Evolutionary conservation across 192 early-diverging fungal genomes (phyloP), one percentile per base, ranked within the genome.

Genomic region (Backusella tuberculispora): DNA sequence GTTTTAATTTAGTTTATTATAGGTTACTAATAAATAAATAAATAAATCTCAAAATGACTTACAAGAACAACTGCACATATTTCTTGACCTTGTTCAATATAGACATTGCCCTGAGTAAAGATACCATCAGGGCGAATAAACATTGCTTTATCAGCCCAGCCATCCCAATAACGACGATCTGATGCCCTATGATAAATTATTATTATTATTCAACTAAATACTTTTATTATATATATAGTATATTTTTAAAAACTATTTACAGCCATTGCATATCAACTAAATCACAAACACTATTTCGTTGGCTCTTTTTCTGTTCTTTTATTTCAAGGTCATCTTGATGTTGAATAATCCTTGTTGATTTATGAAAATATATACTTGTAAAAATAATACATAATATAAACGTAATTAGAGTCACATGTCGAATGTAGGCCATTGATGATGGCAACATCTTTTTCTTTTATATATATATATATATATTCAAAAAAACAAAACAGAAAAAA

Each of bases 11-110:
- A 3, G 29, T 34, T 34, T 47, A 47, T 12, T 8, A 12, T 38
- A 29, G 24, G 34, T 63, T 34, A 34, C 12, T 63, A 63, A 4
- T 2, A 34, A 34, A 34, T 34, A 34, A 34, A 34, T 34, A 34
- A 34, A 2, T 34, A 34, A 34, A 34, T 34, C 29, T 34, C 29
- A 34, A 34, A 34, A 19, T 21, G 19, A 44, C 72, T 71, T 78
- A 78, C 77, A 26, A 80, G 46, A 5, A 76, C 79, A 63, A 76
- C 75, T 14, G 76, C 66, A 70, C 79, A 80, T 0, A 64, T 46
- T 29, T 66, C 65, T 14, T 69, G 68, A 5, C 72, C 72, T 45
- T 76, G 53, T 0, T 72, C 45, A 15, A 74, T 45, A 53, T 69
- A 40, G 0, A 74, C 66, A 41, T 76, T 50, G 12, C 64, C 46